These are phyloP conservation scores for Deuterostichococcus epilithicus DNA, from an alignment of 139 green algal genomes.

Conservation along the genomic window DNA sequence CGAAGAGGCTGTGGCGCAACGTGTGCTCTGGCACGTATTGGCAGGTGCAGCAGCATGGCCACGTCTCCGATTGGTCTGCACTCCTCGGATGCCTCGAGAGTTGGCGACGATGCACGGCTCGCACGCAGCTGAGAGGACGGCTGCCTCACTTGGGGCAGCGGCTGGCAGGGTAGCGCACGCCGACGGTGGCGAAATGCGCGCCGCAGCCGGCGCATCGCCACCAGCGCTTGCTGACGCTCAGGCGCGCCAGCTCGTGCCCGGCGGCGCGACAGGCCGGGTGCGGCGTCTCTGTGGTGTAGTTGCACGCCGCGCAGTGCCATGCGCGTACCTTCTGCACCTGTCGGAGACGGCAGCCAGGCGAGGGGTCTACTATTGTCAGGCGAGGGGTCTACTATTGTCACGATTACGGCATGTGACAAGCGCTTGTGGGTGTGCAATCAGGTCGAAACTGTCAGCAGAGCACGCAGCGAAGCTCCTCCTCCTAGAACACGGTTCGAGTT, in stretches of 20 bases:
- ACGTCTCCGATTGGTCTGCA: background rate
- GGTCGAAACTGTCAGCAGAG: no score
- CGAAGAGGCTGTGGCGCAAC: background rate
- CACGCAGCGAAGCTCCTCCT: no score
- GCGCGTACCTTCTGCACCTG: constrained; percentile 21
- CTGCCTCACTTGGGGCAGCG: constrained; percentile 36
- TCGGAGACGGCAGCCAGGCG: background rate
- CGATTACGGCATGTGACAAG: no score
- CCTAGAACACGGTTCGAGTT: no score
- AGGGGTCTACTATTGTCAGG: no score
- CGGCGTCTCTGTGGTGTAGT: constrained; percentile 25
- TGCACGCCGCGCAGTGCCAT: constrained; percentile 42
- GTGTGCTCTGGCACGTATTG: background rate
- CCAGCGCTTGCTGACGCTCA: constrained; percentile 41
- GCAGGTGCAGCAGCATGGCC: background rate
- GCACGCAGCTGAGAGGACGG: background rate
- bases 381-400: no score
- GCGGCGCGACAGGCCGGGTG: constrained; percentile 12
- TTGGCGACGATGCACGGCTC: background rate
- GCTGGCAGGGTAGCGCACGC: constrained; percentile 24
- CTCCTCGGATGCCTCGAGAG: background rate
- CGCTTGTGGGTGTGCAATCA: no score
- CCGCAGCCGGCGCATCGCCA: constrained; percentile 44
- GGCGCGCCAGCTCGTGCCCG: constrained; percentile 1
- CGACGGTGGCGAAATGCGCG: constrained; percentile 40